Evolutionary conservation across 202 grass and related monocot genomes (phyloP).

Genomic region (Musa balbisiana): DNA sequence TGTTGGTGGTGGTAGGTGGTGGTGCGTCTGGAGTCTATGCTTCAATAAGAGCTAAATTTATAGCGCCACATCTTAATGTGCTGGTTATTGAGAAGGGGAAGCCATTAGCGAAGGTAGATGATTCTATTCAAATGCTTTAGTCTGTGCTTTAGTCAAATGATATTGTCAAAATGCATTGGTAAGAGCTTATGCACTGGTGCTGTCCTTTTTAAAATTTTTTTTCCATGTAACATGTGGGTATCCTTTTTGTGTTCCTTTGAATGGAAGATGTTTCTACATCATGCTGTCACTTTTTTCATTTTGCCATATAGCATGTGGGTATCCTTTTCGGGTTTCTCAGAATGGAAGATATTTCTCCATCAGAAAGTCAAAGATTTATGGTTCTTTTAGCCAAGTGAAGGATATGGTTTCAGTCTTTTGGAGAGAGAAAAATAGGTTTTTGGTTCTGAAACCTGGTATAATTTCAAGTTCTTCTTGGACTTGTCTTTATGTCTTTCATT

Average conservation of each 20-base stretch:
- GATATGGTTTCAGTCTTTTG: background rate
- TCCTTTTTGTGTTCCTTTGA: background rate
- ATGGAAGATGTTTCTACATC: background rate
- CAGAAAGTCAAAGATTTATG: background rate
- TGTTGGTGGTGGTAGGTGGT: slow-evolving; percentile 68
- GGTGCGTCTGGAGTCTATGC: slow-evolving; percentile 82
- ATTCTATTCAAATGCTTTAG: background rate
- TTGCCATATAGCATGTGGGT: background rate
- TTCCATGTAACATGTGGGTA: background rate
- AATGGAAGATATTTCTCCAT: background rate
- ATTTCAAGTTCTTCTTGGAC: background rate
- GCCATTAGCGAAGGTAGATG: slow-evolving; percentile 67
- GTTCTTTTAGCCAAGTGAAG: background rate
- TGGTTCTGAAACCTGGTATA: background rate
- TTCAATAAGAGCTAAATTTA: slow-evolving; percentile 65
- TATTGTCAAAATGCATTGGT: background rate
- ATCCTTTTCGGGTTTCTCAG: background rate
- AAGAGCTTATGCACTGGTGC: background rate
- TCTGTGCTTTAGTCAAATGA: background rate
- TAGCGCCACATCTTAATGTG: slow-evolving; percentile 65
- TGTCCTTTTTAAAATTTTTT: background rate
- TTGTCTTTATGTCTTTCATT: no score
- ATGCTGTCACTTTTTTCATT: background rate
- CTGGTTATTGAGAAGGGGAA: slow-evolving; percentile 70
- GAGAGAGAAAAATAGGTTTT: background rate